phyloP scores from a whole-genome alignment of 345 rosid genomes.

The Rhodamnia argentea region DNA sequence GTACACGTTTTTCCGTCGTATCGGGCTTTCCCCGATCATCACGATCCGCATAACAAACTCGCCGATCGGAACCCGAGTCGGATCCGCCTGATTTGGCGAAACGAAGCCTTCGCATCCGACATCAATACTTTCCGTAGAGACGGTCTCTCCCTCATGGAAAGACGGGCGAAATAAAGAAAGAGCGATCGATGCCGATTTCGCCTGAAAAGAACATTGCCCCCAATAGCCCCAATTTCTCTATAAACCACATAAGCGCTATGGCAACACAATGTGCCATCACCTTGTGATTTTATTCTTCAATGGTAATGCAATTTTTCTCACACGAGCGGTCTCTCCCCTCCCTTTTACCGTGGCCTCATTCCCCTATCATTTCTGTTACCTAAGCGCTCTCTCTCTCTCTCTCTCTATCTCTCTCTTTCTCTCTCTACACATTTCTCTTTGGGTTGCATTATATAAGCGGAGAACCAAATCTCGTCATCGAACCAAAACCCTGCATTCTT shows the following conservation, averaged over 20 bases:
- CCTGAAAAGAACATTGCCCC: not conserved
- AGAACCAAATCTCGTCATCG: not conserved
- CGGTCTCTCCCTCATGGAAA: not conserved
- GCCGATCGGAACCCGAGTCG: too few species aligned
- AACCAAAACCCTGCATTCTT: not conserved
- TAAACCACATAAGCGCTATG: not conserved
- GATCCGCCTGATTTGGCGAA: too few species aligned
- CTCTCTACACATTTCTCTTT: not conserved
- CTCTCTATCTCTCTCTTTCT: not conserved
- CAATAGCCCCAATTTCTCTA: not conserved
- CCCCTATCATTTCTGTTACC: not conserved
- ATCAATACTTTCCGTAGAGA: too few species aligned
- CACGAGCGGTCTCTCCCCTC: not conserved
- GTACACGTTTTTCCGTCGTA: too few species aligned
- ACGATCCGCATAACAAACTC: too few species aligned
- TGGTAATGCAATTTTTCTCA: too few species aligned
- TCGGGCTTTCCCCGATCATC: too few species aligned
- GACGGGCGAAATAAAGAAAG: not conserved
- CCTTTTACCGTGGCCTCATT: not conserved
- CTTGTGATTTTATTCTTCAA: too few species aligned
- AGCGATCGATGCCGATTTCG: too few species aligned
- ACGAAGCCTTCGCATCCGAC: too few species aligned
- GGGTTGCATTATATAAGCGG: not conserved
- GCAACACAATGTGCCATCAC: not conserved
- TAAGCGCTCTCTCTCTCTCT: not conserved